Evolutionary conservation across 2,329 filamentous ascomycete genomes (phyloP), one percentile per base, ranked within the genome.

Genomic region (Atkinsonella hypoxylon): DNA sequence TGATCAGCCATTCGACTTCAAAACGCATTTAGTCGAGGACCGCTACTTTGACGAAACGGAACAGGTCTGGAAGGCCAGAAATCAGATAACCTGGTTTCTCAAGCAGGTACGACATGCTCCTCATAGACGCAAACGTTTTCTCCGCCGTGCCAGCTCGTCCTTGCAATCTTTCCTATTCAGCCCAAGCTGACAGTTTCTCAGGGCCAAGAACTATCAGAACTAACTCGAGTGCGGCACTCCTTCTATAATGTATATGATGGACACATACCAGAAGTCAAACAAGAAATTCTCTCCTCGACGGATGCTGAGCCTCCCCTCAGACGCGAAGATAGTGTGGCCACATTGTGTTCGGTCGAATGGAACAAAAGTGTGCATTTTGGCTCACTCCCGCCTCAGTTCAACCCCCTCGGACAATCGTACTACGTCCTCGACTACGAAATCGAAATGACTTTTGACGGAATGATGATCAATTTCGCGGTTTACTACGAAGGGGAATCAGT

Each of bases 1-100:
- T 9, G 0, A 1, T 0, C 1, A 15, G 0, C 1, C 36, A 0
- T 66, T 56, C 39, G 4, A 56, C 0, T 6, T 2, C 0, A n/a
- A 12, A 0, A 48, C 46, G 1, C 59, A 64, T 5, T 31, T 22
- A 0, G 0, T 1, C 0, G 6, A 12, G 0, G 57, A 65, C 22
- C 60, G 47, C 13, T 2, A 0, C 0, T 66, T 58, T 58, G 42
- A 20, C 4, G 15, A 54, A 0, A 0, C 48, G 0, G 1, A 50
- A 0, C 45, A 51, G 0, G 1, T 13, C 0, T 65, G 54, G 12
- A 47, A 2, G 1, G 61, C 56, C 0, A 0, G 0, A 0, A 47
- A 58, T 6, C 64, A 67, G 22, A 57, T 61, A 6, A 9, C 51
- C 0, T 68, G 66, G 66, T 67, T 65, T 41, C 49, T 58, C 11